Evolutionary conservation across 257 asterid genomes (phyloP), one percentile per base, ranked within the genome.

Genomic region (Rhazya stricta): DNA sequence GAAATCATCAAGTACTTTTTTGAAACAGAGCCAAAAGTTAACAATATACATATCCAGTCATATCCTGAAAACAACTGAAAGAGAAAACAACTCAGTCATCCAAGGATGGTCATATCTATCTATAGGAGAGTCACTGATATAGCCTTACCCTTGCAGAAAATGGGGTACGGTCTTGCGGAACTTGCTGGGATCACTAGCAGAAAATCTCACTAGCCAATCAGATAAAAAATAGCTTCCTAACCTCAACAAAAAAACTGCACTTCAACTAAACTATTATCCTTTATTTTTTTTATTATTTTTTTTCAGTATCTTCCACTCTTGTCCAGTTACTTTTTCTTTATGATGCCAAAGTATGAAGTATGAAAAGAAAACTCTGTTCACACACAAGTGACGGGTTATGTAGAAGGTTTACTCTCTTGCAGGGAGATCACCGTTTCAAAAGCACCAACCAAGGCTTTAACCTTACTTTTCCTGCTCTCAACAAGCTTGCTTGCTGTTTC

Each of bases 361-460:
- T 34, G 21, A 27, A 57, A 76, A 60, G 15, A 56, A 76, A 60
- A 68, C 62, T 61, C 43, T 37, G 43, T 19, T 42, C 30, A 65
- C 80, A 46, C 72, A 84, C 84, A 84, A 78, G 74, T 67, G 61
- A 72, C 88, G 18, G 83, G 53, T 78, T 76, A 84, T 6, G 79
- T 63, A 70, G 91, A 79, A 77, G 88, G 90, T 76, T 83, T 91
- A 42, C 12, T 73, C 79, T 89, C 97, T 67, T 93, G 97, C 74
- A 88, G 91, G 74, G 97, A 93, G 43, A 93, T 93, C 23, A 91
- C 97, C 0, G 97, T 88, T 81, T 93, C 98, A 41, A 91, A 93
- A 77, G 98, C 98, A 78, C 98, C 97, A 76, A 93, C 98, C 72
- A 93, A 81, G 46, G 97, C 98, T 79, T 91, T 91, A 54, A 93